phyloP scores from a whole-genome alignment of 192 early-diverging fungal species.

The Dimargaris cristalligena region DNA sequence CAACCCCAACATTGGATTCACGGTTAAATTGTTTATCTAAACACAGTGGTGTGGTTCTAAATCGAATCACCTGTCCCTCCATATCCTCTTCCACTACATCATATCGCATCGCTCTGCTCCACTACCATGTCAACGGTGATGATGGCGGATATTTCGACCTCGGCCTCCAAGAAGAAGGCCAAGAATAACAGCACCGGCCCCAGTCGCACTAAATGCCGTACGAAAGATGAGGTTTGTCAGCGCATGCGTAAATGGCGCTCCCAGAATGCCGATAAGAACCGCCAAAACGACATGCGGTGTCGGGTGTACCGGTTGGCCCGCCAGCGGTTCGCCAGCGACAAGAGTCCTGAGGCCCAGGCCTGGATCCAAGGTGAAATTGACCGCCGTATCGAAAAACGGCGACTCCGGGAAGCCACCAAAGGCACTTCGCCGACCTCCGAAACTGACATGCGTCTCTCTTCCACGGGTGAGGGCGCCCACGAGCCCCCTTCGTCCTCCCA shows the following conservation, averaged over 20 bases:
- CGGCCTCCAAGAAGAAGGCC: too few relatives aligned
- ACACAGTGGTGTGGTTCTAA: too few relatives aligned
- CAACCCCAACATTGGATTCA: too few relatives aligned
- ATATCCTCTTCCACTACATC: too few relatives aligned
- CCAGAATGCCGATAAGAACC: conserved; percentile 34
- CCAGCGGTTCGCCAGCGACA: conserved; percentile 40
- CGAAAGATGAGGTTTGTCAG: conserved; percentile 32
- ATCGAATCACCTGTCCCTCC: too few relatives aligned
- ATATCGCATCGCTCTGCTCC: too few relatives aligned
- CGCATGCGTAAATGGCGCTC: conserved; percentile 31
- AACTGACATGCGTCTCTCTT: too few relatives aligned
- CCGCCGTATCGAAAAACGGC: conserved; percentile 24
- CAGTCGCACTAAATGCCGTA: conserved; percentile 8
- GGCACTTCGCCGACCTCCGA: neutral
- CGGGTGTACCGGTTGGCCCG: conserved; percentile 49
- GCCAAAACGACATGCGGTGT: conserved; percentile 51
- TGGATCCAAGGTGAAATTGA: conserved; percentile 51
- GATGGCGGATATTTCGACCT: too few relatives aligned
- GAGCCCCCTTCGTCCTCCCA: neutral
- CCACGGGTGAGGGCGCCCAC: neutral
- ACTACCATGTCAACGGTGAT: too few relatives aligned
- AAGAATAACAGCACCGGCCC: too few relatives aligned
- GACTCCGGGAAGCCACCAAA: conserved; percentile 29
- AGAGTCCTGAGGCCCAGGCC: conserved; percentile 36
- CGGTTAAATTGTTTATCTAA: too few relatives aligned